Evolutionary conservation across 1,139 yeast species (phyloP).

Genomic region (Suhomyces maxii): DNA sequence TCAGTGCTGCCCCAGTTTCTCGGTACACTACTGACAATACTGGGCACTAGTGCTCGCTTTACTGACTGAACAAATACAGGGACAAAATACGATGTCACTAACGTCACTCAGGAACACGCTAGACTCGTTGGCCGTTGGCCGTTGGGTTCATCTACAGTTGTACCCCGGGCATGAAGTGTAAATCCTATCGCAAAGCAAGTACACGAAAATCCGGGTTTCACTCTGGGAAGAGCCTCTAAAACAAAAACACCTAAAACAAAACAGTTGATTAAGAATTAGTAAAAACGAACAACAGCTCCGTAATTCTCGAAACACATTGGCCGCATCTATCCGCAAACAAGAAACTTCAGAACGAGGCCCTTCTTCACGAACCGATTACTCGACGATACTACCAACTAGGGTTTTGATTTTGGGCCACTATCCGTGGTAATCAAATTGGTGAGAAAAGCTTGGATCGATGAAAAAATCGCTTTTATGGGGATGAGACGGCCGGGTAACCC

Average conservation of each 20-base stretch:
- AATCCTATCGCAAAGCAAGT: conserved; percentile 39
- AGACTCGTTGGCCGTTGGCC: neutral
- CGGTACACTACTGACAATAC: too few relatives aligned
- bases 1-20: too few relatives aligned
- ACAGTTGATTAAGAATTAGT: conserved; percentile 11
- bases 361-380: conserved; percentile 5
- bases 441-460: conserved; percentile 13
- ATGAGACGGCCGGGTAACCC: too few relatives aligned
- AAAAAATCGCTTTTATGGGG: too few relatives aligned
- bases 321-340: conserved; percentile 11
- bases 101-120: neutral
- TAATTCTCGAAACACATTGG: conserved; percentile 10
- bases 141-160: conserved; percentile 14
- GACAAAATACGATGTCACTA: too few relatives aligned
- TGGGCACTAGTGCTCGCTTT: too few relatives aligned
- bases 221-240: conserved; percentile 43
- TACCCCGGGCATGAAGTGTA: conserved; percentile 59
- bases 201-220: conserved; percentile 53
- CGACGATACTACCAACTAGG: conserved; percentile 20
- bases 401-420: conserved; percentile 34
- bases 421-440: conserved; percentile 51
- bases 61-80: too few relatives aligned
- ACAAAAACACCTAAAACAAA: conserved; percentile 24
- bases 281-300: neutral
- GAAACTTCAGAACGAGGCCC: conserved; percentile 24